Percentiles rank a stretch among this genome's conserved stretches.
Evolutionary conservation across 768 basidiomycete species (phyloP).

Genomic region (Mycena venus): DNA sequence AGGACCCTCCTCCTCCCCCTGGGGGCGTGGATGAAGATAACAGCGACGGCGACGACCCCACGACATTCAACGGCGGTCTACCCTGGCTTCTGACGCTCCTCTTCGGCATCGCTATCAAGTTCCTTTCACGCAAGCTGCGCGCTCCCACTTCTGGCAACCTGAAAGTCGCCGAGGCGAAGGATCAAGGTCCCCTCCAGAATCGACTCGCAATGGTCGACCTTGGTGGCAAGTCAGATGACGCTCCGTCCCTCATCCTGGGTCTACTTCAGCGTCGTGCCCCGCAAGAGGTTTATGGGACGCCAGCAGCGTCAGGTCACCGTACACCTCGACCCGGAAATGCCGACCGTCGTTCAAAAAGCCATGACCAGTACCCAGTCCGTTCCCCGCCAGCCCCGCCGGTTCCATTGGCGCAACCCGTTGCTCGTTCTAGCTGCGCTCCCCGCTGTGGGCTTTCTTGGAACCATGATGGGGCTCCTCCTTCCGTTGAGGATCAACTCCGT

Average conservation of each 20-base stretch:
- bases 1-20: constrained; percentile 1
- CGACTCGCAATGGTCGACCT: no score
- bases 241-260: neutral
- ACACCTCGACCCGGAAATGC: neutral
- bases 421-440: neutral
- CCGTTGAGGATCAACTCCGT: neutral
- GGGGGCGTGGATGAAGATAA: neutral
- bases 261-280: neutral
- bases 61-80: no score
- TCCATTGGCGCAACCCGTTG: neutral
- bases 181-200: no score
- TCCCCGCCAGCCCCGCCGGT: neutral
- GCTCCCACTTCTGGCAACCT: no score
- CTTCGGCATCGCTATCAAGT: neutral
- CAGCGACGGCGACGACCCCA: neutral
- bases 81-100: neutral
- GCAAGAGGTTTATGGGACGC: neutral
- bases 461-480: neutral
- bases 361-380: no score
- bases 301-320: neutral
- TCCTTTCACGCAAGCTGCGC: neutral
- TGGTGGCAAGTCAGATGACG: no score
- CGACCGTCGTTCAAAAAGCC: neutral
- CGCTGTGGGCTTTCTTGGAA: neutral
- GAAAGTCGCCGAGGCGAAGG: neutral